Conservation (phyloP, 1,139 yeast species). For the Candida mesenterica region DNA sequence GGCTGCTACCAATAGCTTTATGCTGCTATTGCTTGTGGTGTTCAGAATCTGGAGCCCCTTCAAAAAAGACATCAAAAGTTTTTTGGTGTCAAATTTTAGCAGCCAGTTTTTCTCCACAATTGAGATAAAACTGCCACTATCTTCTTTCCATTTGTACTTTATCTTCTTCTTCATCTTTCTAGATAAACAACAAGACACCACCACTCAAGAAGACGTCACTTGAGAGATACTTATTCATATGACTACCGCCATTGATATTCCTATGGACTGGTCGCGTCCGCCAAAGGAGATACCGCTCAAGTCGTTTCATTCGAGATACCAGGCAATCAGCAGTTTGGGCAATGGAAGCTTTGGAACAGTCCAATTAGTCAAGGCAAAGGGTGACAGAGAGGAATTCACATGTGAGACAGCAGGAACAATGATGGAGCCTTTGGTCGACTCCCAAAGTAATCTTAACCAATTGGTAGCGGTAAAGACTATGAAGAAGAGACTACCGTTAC, state of each 20-base stretch:
- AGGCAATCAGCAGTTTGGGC: constrained; percentile 56
- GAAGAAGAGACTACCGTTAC: constrained; percentile 49
- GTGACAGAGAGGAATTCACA: constrained; percentile 11
- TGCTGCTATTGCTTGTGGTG: too few relatives aligned
- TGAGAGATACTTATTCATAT: too few relatives aligned
- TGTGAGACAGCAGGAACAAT: constrained; percentile 40
- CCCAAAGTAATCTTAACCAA: constrained; percentile 11
- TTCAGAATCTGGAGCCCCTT: too few relatives aligned
- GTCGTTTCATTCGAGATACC: constrained; percentile 46
- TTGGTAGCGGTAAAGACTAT: constrained; percentile 85
- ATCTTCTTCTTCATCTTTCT: too few relatives aligned
- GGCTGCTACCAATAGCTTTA: too few relatives aligned
- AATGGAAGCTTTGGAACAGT: constrained; percentile 81
- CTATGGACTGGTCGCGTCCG: constrained; percentile 18
- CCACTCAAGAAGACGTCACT: too few relatives aligned
- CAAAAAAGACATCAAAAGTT: too few relatives aligned
- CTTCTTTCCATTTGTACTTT: not conserved
- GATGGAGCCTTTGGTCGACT: constrained; percentile 44
- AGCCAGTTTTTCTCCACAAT: not conserved
- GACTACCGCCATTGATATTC: constrained; percentile 5
- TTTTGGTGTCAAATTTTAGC: not conserved
- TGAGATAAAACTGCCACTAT: not conserved
- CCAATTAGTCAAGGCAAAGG: constrained; percentile 50
- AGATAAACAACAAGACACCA: too few relatives aligned
- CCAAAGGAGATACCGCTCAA: constrained; percentile 36